Evolutionary conservation across 2,329 filamentous ascomycete species (phyloP), one percentile per base, ranked within the genome.

Genomic region (Cadophora sp.): DNA sequence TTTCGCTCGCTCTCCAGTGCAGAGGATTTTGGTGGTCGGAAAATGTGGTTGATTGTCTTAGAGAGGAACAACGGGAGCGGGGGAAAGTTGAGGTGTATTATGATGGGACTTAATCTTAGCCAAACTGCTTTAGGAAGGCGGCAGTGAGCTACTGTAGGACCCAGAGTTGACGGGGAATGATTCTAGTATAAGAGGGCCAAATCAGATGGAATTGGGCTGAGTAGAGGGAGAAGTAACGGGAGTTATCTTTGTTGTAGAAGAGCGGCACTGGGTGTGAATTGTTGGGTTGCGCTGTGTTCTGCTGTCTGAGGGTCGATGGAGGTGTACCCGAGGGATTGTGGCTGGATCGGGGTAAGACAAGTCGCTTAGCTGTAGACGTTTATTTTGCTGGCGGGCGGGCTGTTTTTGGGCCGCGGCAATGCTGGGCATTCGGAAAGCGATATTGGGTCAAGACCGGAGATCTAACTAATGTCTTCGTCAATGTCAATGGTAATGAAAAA

Each of bases 101-200:
- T 53, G 48, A 18, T 51, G 22, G 24, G 48, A 51, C 18, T 53
- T 33, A 16, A 24, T n/a, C 27, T 33, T 30, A 22, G 50, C 24
- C 30, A 53, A 53, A 27, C 50, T 53, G 50, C 11, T 53, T 53
- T 53, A n/a, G 50, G 24, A 53, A 33, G 50, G 50, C 30, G 16
- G 50, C 24, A 33, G 27, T 30, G 27, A 53, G 14, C 14, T 33
- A 5, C 27, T 30, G 24, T 4, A 2, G 36, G 36, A 39, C 36
- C 22, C 48, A 51, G 48, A 51, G 22, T 27, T 51, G 48, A 51
- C 11, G 36, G 11, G 11, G 11, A 13, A 39, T 13, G 8, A 39
- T 39, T 11, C 36, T 2, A 13, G 36, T 13, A 9, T 13, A 39
- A 2, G 36, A 39, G 36, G 36, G 27, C 4, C 4, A 30, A 30